Evolutionary conservation across 768 basidiomycete species (phyloP).

Genomic region (Omphalotus guepiniiformis): DNA sequence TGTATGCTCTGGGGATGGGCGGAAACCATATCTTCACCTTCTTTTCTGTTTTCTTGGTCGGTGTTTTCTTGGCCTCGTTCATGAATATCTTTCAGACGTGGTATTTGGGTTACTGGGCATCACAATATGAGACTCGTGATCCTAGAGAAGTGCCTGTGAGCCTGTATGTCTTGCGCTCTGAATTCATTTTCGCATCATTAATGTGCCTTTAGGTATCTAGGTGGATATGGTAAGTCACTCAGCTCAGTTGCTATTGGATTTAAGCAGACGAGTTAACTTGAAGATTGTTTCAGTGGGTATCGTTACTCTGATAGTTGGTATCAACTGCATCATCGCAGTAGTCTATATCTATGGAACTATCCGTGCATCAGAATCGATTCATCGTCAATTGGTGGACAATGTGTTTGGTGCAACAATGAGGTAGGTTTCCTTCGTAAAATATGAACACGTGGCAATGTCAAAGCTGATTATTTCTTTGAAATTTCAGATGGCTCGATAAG

Average conservation of each 20-base stretch:
- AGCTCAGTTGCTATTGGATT: not conserved
- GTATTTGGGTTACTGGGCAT: conserved; percentile 32
- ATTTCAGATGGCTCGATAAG: conserved; percentile 44
- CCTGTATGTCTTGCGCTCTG: conserved; percentile 19
- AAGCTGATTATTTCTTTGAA: no score
- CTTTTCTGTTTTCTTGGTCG: conserved; percentile 22
- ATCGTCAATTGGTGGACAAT: conserved; percentile 22
- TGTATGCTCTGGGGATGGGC: conserved; percentile 26
- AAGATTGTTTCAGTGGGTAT: not conserved
- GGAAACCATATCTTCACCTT: conserved; percentile 18
- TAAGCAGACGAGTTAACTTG: not conserved
- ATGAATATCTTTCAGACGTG: conserved; percentile 22
- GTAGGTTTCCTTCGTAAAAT: not conserved
- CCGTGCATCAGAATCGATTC: conserved; percentile 27
- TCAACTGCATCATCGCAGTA: conserved; percentile 7
- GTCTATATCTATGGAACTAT: conserved; percentile 25
- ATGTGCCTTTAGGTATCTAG: not conserved
- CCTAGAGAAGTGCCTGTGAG: conserved; percentile 24
- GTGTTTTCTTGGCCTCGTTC: not conserved
- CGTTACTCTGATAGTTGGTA: not conserved
- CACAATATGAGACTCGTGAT: conserved; percentile 25
- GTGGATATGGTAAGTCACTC: conserved; percentile 2
- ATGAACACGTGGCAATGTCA: not conserved
- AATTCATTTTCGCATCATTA: not conserved
- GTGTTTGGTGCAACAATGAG: conserved; percentile 22